These are phyloP conservation scores for Trichoderma simmonsii DNA, from an alignment of 2,329 filamentous ascomycete species.

Conservation along the genomic window DNA sequence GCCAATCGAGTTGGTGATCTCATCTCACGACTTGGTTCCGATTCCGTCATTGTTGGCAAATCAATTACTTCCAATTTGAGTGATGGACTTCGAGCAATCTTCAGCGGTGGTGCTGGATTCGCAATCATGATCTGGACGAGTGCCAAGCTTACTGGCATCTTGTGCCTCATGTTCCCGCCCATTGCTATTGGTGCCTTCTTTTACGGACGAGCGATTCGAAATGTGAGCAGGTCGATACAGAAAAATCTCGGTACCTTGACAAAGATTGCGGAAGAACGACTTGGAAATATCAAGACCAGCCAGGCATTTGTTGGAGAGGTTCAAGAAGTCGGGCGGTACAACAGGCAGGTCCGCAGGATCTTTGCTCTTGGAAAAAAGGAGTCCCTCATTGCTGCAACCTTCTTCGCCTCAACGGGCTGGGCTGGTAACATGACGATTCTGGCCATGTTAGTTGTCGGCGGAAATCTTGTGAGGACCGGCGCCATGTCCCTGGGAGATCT, in stretches of 20 bases:
- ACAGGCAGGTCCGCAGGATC: constrained; percentile 85
- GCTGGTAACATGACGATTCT: constrained; percentile 96
- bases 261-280: constrained; percentile 96
- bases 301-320: constrained; percentile 95
- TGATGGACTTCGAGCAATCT: constrained; percentile 85
- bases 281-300: constrained; percentile 94
- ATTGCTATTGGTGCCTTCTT: constrained; percentile 88
- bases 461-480: constrained; percentile 82
- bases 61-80: constrained; percentile 97
- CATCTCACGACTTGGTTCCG: constrained; percentile 90
- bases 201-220: constrained; percentile 85
- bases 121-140: constrained; percentile 95
- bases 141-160: constrained; percentile 80
- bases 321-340: constrained; percentile 87
- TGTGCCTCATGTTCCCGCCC: constrained; percentile 84
- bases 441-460: constrained; percentile 83
- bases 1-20: constrained; percentile 95
- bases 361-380: constrained; percentile 85
- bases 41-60: constrained; percentile 97
- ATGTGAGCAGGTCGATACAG: constrained; percentile 87
- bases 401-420: constrained; percentile 83
- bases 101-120: constrained; percentile 87
- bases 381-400: constrained; percentile 83
- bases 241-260: constrained; percentile 89
- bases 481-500: constrained; percentile 87